These are phyloP conservation scores for Claviceps sp. DNA, from an alignment of 2,329 filamentous ascomycete species.

Conservation along the genomic window DNA sequence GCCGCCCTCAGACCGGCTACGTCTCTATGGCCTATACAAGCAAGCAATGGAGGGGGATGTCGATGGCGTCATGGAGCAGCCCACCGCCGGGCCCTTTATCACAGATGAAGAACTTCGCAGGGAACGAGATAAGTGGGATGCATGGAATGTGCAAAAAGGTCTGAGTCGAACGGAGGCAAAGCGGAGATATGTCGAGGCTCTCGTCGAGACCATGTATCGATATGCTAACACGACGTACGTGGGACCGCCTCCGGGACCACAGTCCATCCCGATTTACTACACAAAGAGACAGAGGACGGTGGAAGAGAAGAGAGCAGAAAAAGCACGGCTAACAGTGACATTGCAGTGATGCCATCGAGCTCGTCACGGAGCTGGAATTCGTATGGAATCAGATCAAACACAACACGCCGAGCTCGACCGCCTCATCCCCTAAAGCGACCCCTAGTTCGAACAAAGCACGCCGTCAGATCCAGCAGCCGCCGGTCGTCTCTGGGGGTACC, in stretches of 20 bases:
- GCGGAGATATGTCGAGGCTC: conserved; percentile 78
- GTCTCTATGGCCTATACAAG: conserved; percentile 96
- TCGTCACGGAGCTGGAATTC: conserved; percentile 93
- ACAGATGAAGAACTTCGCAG: conserved; percentile 40
- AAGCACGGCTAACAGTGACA: neutral
- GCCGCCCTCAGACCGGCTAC: conserved; percentile 70
- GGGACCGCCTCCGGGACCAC: neutral
- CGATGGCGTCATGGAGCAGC: conserved; percentile 82
- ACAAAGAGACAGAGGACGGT: neutral
- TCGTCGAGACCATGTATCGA: conserved; percentile 93
- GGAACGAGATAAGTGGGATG: conserved; percentile 70
- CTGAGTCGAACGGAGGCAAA: conserved; percentile 86
- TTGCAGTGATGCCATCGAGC: conserved; percentile 60
- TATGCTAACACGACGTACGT: conserved; percentile 76
- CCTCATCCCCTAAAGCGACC: conserved; percentile 39
- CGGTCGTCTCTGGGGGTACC: conserved; percentile 37
- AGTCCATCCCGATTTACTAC: neutral
- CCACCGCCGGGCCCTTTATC: conserved; percentile 36
- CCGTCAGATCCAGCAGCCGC: conserved; percentile 32
- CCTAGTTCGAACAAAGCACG: conserved; percentile 16
- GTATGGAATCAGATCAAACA: conserved; percentile 97
- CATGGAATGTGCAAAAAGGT: conserved; percentile 81
- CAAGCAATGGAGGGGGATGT: conserved; percentile 99
- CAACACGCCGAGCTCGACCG: conserved; percentile 55
- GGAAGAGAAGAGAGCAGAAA: neutral